Evolutionary conservation across 2,329 filamentous ascomycete species (phyloP).

Genomic region (Geoglossum cookeanum): DNA sequence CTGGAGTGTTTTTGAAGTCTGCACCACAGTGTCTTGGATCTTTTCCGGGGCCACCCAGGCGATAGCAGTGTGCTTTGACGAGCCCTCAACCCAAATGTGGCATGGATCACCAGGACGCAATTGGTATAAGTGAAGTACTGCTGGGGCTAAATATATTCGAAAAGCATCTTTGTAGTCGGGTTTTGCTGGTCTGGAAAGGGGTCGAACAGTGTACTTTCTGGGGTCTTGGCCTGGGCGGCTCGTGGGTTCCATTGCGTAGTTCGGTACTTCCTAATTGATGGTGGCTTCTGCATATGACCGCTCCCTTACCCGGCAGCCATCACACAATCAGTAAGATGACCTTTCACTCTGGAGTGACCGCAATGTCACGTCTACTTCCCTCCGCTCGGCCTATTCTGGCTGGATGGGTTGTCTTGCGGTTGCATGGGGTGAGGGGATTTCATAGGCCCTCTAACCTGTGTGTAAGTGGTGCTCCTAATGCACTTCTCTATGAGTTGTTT

Average conservation of each 20-base stretch:
- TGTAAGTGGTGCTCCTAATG: constrained; percentile 6
- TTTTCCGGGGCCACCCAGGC: constrained; percentile 43
- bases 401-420: constrained; percentile 20
- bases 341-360: background rate
- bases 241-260: background rate
- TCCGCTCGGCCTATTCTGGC: constrained; percentile 25
- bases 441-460: constrained; percentile 6
- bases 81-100: constrained; percentile 26
- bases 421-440: constrained; percentile 13
- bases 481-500: constrained; percentile 32
- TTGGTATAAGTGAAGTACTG: constrained; percentile 34
- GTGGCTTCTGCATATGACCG: background rate
- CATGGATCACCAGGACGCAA: constrained; percentile 40
- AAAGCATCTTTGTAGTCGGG: constrained; percentile 36
- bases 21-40: constrained; percentile 45
- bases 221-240: background rate
- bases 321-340: background rate
- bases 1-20: constrained; percentile 57
- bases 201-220: constrained; percentile 32
- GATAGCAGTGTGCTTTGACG: constrained; percentile 34
- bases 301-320: background rate
- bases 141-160: constrained; percentile 35
- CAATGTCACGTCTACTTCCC: constrained; percentile 24
- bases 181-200: constrained; percentile 28
- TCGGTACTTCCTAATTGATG: background rate